A percentile compares a stretch with the other conserved stretches of the same genome.
These are phyloP conservation scores for Rhizopus stolonifer DNA, from an alignment of 371 early-diverging fungal genomes.

Conservation along the genomic window DNA sequence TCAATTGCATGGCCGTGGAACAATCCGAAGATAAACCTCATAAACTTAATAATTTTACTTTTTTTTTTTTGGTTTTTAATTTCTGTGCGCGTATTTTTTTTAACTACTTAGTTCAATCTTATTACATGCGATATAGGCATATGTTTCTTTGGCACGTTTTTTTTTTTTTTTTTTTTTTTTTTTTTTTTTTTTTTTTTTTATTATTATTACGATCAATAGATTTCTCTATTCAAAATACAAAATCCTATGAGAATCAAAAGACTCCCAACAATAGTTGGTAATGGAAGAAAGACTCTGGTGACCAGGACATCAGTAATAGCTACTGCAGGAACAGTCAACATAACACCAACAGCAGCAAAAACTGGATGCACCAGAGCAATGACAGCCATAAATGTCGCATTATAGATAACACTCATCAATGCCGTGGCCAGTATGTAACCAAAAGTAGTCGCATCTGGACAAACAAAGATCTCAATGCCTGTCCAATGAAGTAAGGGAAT, in stretches of 20 bases:
- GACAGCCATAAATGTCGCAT: constrained; percentile 77
- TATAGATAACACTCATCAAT: constrained; percentile 71
- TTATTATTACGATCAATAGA: background rate
- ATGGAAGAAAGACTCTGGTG: constrained; percentile 51
- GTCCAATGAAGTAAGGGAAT: constrained; percentile 66
- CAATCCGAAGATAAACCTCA: constrained; percentile 35
- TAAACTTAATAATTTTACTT: background rate
- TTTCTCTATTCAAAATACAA: constrained; percentile 41
- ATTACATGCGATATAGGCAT: too few species aligned
- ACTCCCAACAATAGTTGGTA: constrained; percentile 55
- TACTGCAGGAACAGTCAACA: constrained; percentile 80
- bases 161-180: too few species aligned
- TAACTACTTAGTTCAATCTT: too few species aligned
- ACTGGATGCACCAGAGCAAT: constrained; percentile 77
- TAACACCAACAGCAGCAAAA: constrained; percentile 81
- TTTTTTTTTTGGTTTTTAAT: too few species aligned
- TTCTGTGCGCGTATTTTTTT: too few species aligned
- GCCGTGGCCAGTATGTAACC: constrained; percentile 61
- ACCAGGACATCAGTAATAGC: constrained; percentile 63
- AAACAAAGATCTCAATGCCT: constrained; percentile 66
- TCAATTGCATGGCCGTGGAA: constrained; percentile 44
- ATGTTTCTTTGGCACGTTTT: too few species aligned
- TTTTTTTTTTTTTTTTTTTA: too few species aligned
- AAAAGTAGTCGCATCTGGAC: constrained; percentile 58
- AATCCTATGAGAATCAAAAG: constrained; percentile 56